Conservation (phyloP, 805 yeast species). For the Zygoascus biomembranicola region DNA sequence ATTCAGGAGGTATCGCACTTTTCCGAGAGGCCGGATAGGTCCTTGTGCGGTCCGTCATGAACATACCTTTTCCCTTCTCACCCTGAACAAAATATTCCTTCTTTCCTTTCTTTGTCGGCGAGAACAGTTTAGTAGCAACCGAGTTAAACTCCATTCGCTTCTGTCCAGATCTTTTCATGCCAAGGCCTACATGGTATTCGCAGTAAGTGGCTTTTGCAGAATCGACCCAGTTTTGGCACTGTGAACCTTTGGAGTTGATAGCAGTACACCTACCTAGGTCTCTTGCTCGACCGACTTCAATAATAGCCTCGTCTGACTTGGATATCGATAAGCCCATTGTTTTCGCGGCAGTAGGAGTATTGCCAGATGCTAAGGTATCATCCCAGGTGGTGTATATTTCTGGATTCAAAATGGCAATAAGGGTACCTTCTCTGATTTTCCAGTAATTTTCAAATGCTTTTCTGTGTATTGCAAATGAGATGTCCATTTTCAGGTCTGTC, state of each 20-base stretch:
- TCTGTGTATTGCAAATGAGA: slow-evolving; percentile 59
- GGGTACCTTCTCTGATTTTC: slow-evolving; percentile 66
- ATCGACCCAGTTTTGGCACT: slow-evolving; percentile 59
- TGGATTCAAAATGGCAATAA: slow-evolving; percentile 73
- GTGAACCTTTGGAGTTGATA: slow-evolving; percentile 37
- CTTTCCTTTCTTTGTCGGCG: slow-evolving; percentile 34
- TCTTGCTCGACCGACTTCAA: slow-evolving; percentile 67
- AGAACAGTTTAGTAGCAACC: slow-evolving; percentile 50
- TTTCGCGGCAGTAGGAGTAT: slow-evolving; percentile 19
- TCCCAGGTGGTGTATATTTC: slow-evolving; percentile 31
- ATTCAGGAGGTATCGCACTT: slow-evolving; percentile 3
- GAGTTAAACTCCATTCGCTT: slow-evolving; percentile 66
- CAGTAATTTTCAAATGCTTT: slow-evolving; percentile 61
- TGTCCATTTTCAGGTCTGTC: slow-evolving; percentile 53
- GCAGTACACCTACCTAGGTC: slow-evolving; percentile 64
- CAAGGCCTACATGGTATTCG: slow-evolving; percentile 59
- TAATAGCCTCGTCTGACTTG: slow-evolving; percentile 41
- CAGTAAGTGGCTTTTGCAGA: slow-evolving; percentile 48
- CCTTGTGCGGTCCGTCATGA: background rate
- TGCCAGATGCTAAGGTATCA: slow-evolving; percentile 22
- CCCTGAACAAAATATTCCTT: slow-evolving; percentile 1
- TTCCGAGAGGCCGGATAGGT: background rate
- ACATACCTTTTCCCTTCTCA: background rate
- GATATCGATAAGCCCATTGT: slow-evolving; percentile 51
- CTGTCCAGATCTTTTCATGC: slow-evolving; percentile 44